Evolutionary conservation across 1,284 basidiomycete species (phyloP).

Genomic region (Stygiomarasmius scandens): DNA sequence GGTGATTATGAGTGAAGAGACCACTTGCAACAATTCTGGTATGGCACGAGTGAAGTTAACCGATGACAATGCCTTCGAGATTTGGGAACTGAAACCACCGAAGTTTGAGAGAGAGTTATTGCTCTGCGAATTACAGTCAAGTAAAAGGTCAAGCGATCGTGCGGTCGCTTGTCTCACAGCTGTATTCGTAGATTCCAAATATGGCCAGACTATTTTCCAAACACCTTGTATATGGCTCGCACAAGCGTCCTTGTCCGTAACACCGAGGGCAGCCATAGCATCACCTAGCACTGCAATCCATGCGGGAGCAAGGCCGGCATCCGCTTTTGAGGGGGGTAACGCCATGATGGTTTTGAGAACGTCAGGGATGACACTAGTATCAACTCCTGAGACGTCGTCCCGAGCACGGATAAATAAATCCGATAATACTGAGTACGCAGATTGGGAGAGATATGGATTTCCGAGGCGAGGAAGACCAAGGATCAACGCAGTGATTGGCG

Average conservation of each 20-base stretch:
- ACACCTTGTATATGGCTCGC: slow-evolving; percentile 61
- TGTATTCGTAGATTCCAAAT: slow-evolving; percentile 65
- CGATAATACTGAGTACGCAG: slow-evolving; percentile 79
- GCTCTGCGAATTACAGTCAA: slow-evolving; percentile 66
- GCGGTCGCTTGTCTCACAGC: slow-evolving; percentile 65
- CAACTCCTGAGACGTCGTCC: slow-evolving; percentile 49
- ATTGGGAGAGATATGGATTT: slow-evolving; percentile 83
- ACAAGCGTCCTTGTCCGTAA: slow-evolving; percentile 49
- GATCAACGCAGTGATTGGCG: slow-evolving; percentile 68
- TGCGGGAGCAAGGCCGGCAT: slow-evolving; percentile 61
- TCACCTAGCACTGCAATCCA: slow-evolving; percentile 78
- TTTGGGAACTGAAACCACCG: slow-evolving; percentile 62
- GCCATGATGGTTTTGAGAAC: slow-evolving; percentile 76
- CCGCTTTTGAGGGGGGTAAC: slow-evolving; percentile 72
- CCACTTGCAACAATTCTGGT: slow-evolving; percentile 70
- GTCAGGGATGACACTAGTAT: slow-evolving; percentile 59
- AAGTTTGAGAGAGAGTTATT: slow-evolving; percentile 57
- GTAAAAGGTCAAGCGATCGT: slow-evolving; percentile 62
- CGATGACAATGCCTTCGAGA: slow-evolving; percentile 69
- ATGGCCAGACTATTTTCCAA: slow-evolving; percentile 79
- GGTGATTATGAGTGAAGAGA: slow-evolving; percentile 55
- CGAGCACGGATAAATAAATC: slow-evolving; percentile 66
- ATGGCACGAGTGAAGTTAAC: slow-evolving; percentile 70
- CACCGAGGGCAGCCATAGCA: slow-evolving; percentile 64
- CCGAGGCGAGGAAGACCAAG: slow-evolving; percentile 82